Conservation (phyloP, 257 asterid genomes). For the Nicotiana benthamiana region DNA sequence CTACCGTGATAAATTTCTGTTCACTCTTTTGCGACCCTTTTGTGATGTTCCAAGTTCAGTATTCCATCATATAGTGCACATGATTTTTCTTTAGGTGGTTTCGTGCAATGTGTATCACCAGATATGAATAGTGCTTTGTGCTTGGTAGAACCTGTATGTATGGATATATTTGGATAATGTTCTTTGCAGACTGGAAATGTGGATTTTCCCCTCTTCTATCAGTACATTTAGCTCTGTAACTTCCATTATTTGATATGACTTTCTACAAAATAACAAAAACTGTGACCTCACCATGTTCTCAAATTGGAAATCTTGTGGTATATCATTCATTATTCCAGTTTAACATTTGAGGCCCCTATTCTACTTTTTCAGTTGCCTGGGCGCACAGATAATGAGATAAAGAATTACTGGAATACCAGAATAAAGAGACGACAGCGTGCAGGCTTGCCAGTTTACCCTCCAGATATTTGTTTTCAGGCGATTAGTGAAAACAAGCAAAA, state of each 20-base stretch:
- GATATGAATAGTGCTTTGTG: background rate
- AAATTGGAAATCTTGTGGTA: background rate
- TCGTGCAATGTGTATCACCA: background rate
- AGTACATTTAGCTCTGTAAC: background rate
- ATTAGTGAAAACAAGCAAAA: constrained; percentile 21
- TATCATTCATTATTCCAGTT: background rate
- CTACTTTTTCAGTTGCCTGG: constrained; percentile 43
- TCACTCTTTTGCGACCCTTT: background rate
- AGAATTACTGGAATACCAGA: constrained; percentile 62
- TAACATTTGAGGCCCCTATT: background rate
- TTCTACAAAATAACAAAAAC: background rate
- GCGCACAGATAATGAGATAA: constrained; percentile 59
- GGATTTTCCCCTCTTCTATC: background rate
- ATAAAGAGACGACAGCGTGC: constrained; percentile 49
- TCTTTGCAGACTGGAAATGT: background rate
- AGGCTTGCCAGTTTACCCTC: constrained; percentile 56
- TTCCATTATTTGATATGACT: background rate
- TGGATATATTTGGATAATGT: background rate
- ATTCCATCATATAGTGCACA: background rate
- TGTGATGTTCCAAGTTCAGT: background rate
- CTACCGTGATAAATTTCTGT: background rate
- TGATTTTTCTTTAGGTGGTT: background rate
- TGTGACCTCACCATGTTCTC: background rate
- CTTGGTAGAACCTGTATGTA: background rate
- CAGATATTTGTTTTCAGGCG: constrained; percentile 26